Conservation (phyloP, 495 filamentous ascomycete genomes). For the Friedmanniomyces endolithicus region DNA sequence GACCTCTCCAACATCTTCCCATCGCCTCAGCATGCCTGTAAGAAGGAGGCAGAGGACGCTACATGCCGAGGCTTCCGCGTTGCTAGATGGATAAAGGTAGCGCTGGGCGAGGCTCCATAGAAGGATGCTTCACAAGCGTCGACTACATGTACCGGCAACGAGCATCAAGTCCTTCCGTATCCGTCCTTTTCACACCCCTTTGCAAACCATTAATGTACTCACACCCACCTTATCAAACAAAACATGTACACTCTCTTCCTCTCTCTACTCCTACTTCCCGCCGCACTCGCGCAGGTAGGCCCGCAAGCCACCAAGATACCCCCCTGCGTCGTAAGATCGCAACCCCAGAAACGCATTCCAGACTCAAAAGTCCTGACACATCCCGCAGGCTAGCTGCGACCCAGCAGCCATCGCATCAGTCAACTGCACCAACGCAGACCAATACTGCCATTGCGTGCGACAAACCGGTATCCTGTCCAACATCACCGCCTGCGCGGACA, state of each 20-base stretch:
- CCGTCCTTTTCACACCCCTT: background rate
- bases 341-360: background rate
- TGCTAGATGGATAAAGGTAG: no score
- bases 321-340: background rate
- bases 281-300: conserved; percentile 1
- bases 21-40: no score
- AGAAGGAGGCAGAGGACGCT: no score
- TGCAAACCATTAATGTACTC: background rate
- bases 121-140: no score
- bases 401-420: conserved; percentile 6
- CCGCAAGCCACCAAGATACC: conserved; percentile 4
- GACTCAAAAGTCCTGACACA: background rate
- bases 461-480: conserved; percentile 3
- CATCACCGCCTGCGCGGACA: conserved; percentile 3
- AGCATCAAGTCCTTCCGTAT: no score
- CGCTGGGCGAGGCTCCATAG: no score
- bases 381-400: conserved; percentile 1
- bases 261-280: background rate
- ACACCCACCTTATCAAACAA: background rate
- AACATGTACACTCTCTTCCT: background rate
- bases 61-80: no score
- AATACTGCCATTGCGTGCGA: conserved; percentile 9
- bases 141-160: no score
- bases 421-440: conserved; percentile 7
- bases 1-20: no score